Evolutionary conservation across 148 eudicot genomes (phyloP), one percentile per base, ranked within the genome.

Genomic region (Camellia lanceoleosa): DNA sequence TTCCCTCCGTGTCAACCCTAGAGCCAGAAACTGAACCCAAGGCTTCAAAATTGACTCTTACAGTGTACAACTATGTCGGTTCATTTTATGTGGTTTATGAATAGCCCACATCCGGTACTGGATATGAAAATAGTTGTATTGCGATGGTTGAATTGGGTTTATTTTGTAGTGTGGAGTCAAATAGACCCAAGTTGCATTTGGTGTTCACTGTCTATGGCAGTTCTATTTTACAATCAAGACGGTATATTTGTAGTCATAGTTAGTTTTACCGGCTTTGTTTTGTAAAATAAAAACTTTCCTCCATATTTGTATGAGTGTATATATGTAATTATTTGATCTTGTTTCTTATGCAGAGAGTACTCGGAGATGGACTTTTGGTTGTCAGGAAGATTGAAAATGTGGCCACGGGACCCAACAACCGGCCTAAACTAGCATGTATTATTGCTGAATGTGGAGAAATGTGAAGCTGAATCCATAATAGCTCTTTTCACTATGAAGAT

Each of bases 391-490:
- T 95, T 58, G 97, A 95, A 87, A 95, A 93, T 73, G 97, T 95
- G 38, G 97, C 97, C 51, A 84, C 90, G 4, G 98, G 97, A 84
- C 94, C 91, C 66, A 89, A 92, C 87, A 92, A 88, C 79, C 90
- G 92, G 30, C 98, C 98, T 15, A 95, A 95, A 82, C 85, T 95
- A 82, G 90, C 97, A 3, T 90, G 94, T 23, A 85, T 89, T 49
- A 92, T 93, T 73, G 88, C 98, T 44, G 97, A 95, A 83, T 95
- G 98, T 69, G 98, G 98, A 60, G 98, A 95, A 80, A 95, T 93
- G 93, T 93, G 85, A 75, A 81, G 49, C 69, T 71, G 63, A 73
- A 73, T 56, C 23, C 42, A 12, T 46, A 54, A 4, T 13, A 15
- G 6, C 41, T 5, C 5, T 59, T 38, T 60, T 44, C 68, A 61